Conservation (phyloP, 176 grass and related monocot species). For the Triticum urartu region DNA sequence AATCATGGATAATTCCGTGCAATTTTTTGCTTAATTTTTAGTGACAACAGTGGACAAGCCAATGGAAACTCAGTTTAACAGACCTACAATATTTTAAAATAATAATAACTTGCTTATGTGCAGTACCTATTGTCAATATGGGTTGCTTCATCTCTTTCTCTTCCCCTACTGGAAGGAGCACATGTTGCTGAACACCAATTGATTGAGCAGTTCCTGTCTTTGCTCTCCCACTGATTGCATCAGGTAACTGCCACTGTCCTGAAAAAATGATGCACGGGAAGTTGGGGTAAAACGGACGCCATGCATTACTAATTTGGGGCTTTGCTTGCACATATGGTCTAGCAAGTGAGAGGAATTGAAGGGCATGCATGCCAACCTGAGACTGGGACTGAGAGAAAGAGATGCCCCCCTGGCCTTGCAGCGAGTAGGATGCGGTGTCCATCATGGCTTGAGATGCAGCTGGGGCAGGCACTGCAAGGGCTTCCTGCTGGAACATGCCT, state of each 20-base stretch:
- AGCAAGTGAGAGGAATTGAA: conserved; percentile 10
- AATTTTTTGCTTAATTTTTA: not conserved
- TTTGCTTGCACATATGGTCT: conserved; percentile 22
- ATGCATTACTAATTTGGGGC: conserved; percentile 19
- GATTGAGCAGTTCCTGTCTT: conserved; percentile 71
- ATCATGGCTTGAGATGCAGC: conserved; percentile 52
- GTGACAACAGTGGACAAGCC: conserved; percentile 2
- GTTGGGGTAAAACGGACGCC: conserved; percentile 32
- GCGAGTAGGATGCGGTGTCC: conserved; percentile 42
- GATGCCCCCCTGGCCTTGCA: conserved; percentile 53
- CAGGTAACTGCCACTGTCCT: conserved; percentile 61
- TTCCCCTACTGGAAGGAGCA: conserved; percentile 76
- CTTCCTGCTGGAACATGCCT: conserved; percentile 54
- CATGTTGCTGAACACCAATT: conserved; percentile 70
- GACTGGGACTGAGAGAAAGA: conserved; percentile 50
- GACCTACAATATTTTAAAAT: not conserved
- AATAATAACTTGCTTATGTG: not conserved
- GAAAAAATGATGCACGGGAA: conserved; percentile 16
- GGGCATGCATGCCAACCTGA: conserved; percentile 38
- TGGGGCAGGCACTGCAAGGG: conserved; percentile 48
- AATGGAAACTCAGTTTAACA: conserved; percentile 17
- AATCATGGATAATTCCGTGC: not conserved
- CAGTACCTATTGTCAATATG: conserved; percentile 59
- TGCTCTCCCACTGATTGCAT: conserved; percentile 65
- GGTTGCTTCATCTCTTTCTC: conserved; percentile 32